Percentiles rank a stretch among this genome's conserved stretches.
Evolutionary conservation across 1,284 basidiomycete species (phyloP).

Genomic region (Veloboletus limbatus): DNA sequence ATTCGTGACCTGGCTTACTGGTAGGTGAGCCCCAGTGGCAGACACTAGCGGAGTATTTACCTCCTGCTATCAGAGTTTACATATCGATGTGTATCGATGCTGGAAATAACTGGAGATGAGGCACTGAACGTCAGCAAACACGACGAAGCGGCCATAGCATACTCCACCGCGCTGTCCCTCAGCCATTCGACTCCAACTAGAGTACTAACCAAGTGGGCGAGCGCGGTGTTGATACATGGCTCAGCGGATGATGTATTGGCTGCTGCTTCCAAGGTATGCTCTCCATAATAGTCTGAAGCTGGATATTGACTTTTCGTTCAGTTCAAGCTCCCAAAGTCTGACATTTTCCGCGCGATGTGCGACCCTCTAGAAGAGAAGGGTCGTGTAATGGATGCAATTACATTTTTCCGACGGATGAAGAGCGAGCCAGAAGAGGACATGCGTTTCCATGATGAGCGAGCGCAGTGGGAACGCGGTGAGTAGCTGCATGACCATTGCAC

Average conservation of each 20-base stretch:
- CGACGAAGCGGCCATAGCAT: background rate
- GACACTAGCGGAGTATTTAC: background rate
- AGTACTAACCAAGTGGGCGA: constrained; percentile 8
- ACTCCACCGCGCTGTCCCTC: background rate
- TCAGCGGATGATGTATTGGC: background rate
- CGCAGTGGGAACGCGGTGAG: constrained; percentile 7
- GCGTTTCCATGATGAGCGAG: background rate
- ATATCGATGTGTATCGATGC: background rate
- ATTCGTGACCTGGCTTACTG: background rate
- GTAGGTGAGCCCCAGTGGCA: background rate
- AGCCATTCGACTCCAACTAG: background rate
- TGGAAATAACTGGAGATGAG: background rate
- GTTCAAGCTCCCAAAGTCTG: constrained; percentile 4
- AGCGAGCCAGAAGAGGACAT: background rate
- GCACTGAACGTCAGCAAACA: background rate
- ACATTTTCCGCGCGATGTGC: background rate
- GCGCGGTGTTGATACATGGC: background rate
- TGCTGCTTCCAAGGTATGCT: constrained; percentile 3
- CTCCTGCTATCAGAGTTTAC: background rate
- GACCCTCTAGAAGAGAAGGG: background rate
- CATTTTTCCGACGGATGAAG: constrained; percentile 1
- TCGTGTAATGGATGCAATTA: background rate
- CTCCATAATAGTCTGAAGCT: too few relatives aligned
- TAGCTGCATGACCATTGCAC: too few relatives aligned
- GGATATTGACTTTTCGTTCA: background rate